phyloP scores from a whole-genome alignment of 352 stramenopile genomes.

The Globisporangium carolinianum region DNA sequence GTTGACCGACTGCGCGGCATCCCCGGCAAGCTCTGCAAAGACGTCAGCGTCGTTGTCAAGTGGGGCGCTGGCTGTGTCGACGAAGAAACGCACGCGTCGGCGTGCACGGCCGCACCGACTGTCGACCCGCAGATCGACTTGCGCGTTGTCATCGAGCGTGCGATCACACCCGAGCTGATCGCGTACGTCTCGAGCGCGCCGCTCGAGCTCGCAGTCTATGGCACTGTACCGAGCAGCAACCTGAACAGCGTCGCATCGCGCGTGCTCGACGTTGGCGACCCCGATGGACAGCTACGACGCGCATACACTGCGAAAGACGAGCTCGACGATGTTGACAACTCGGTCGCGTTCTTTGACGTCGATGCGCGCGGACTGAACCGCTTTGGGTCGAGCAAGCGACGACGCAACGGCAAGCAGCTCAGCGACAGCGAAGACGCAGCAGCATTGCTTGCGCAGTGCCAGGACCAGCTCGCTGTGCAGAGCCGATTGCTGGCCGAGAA shows the following conservation, averaged over 20 bases:
- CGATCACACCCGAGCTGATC: slow-evolving; percentile 46
- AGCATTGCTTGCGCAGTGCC: slow-evolving; percentile 27
- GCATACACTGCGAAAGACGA: slow-evolving; percentile 6
- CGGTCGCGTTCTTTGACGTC: slow-evolving; percentile 50
- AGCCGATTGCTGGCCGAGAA: slow-evolving; percentile 48
- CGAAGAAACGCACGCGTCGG: slow-evolving; percentile 36
- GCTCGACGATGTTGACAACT: slow-evolving; percentile 17
- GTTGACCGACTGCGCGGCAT: slow-evolving; percentile 52
- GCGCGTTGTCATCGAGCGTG: slow-evolving; percentile 39
- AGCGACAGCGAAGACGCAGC: slow-evolving; percentile 26
- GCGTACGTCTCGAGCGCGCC: slow-evolving; percentile 30
- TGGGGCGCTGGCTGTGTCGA: slow-evolving; percentile 19
- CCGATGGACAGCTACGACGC: too few relatives aligned
- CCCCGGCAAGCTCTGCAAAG: slow-evolving; percentile 67
- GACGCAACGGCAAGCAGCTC: slow-evolving; percentile 23
- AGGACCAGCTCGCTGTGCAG: slow-evolving; percentile 47
- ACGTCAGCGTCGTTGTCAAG: slow-evolving; percentile 50
- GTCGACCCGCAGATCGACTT: slow-evolving; percentile 63
- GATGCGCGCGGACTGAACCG: slow-evolving; percentile 28
- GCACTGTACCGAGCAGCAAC: slow-evolving; percentile 73
- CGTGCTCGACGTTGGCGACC: slow-evolving; percentile 18
- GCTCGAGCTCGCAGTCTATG: slow-evolving; percentile 53
- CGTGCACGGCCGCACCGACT: slow-evolving; percentile 31
- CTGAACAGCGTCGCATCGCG: slow-evolving; percentile 63
- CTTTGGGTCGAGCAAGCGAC: slow-evolving; percentile 13